These are phyloP conservation scores for Phytophthora hibernalis DNA, from an alignment of 352 stramenopile species.

Conservation along the genomic window DNA sequence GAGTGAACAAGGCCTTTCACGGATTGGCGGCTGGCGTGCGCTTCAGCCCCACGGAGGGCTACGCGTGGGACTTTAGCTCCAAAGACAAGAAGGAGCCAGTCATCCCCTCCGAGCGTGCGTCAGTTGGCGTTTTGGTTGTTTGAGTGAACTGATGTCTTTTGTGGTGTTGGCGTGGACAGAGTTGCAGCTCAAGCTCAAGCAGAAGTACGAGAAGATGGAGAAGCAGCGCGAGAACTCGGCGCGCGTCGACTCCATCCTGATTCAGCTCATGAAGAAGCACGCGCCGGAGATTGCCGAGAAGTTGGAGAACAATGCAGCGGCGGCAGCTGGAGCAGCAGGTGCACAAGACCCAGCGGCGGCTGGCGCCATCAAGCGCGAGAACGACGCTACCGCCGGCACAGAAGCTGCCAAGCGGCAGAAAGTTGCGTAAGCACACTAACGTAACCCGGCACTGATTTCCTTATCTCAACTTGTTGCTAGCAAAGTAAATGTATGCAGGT, in stretches of 20 bases:
- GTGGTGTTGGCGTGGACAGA: slow-evolving; percentile 45
- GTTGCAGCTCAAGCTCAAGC: slow-evolving; percentile 87
- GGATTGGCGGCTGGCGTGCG: slow-evolving; percentile 75
- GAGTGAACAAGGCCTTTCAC: slow-evolving; percentile 87
- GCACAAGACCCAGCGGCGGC: slow-evolving; percentile 14
- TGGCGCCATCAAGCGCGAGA: slow-evolving; percentile 40
- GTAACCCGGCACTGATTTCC: slow-evolving; percentile 6
- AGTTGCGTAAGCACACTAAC: slow-evolving; percentile 42
- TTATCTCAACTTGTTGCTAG: slow-evolving; percentile 24
- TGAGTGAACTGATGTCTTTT: neutral
- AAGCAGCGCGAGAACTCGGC: slow-evolving; percentile 88
- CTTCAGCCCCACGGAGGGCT: slow-evolving; percentile 87
- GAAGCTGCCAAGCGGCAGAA: slow-evolving; percentile 75
- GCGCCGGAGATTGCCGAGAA: slow-evolving; percentile 87
- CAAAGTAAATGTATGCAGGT: slow-evolving; percentile 25
- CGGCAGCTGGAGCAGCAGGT: slow-evolving; percentile 10
- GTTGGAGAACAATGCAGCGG: slow-evolving; percentile 45
- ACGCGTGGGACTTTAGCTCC: slow-evolving; percentile 90
- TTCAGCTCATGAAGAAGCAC: slow-evolving; percentile 89
- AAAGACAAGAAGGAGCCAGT: slow-evolving; percentile 84
- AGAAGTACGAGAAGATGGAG: slow-evolving; percentile 89
- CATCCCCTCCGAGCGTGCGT: slow-evolving; percentile 86
- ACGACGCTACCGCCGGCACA: slow-evolving; percentile 9
- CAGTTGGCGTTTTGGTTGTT: too few relatives aligned
- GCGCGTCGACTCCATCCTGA: slow-evolving; percentile 82